Percentiles rank a stretch among this genome's conserved stretches.
These are phyloP conservation scores for Chenopodium berlandieri DNA, from an alignment of 148 eudicot genomes.

Conservation along the genomic window DNA sequence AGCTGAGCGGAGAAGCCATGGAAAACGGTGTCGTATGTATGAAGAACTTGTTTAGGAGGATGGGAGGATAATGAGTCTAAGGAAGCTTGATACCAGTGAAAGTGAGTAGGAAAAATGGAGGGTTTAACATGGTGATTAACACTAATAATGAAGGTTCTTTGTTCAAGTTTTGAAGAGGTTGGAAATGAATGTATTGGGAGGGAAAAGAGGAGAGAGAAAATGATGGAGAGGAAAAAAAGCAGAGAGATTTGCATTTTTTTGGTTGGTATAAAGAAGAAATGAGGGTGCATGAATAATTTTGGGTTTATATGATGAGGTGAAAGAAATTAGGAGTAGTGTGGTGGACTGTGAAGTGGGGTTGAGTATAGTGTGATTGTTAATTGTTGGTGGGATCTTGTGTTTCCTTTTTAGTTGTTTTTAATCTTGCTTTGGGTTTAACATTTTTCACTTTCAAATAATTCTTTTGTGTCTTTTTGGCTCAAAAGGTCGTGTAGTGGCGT, in stretches of 20 bases:
- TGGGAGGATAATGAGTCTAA: constrained; percentile 41
- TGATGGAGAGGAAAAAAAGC: neutral
- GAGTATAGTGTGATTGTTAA: neutral
- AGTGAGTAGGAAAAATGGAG: constrained; percentile 67
- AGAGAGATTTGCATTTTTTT: constrained; percentile 7
- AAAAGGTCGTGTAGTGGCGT: no score
- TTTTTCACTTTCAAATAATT: constrained; percentile 1
- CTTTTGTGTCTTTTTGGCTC: neutral
- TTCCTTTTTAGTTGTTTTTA: neutral
- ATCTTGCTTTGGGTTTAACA: neutral
- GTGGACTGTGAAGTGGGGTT: neutral
- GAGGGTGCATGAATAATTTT: no score
- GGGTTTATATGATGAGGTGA: neutral
- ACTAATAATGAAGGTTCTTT: constrained; percentile 61
- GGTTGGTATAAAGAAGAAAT: neutral
- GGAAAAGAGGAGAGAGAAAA: constrained; percentile 6
- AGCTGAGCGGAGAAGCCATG: constrained; percentile 85
- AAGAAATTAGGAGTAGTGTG: no score
- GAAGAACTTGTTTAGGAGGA: constrained; percentile 33
- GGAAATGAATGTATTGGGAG: constrained; percentile 20
- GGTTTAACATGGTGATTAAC: constrained; percentile 71
- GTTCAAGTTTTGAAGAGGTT: constrained; percentile 32
- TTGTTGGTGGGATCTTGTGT: constrained; percentile 13
- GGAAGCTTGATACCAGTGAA: constrained; percentile 79
- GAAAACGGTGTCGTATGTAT: constrained; percentile 71